Conservation (phyloP, 169 alveolate genomes). For the Plasmodium cynomolgi region DNA sequence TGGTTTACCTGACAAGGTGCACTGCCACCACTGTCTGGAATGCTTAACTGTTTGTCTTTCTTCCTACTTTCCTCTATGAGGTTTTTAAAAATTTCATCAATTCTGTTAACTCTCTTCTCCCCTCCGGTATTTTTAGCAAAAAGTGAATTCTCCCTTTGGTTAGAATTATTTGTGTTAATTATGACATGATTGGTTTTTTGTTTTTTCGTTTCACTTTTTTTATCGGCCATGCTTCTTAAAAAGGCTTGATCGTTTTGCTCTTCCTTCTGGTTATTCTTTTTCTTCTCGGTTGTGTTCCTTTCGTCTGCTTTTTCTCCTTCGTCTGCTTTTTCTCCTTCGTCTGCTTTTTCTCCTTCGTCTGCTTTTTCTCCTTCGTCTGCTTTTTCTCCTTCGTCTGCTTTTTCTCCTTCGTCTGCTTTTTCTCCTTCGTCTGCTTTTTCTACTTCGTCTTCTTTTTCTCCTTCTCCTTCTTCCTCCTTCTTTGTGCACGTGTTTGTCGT, state of each 20-base stretch:
- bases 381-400: background rate
- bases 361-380: background rate
- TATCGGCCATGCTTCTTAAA: background rate
- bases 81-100: constrained; percentile 73
- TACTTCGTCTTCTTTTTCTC: background rate
- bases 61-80: constrained; percentile 40
- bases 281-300: background rate
- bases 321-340: background rate
- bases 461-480: background rate
- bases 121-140: background rate
- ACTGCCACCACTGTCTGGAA: background rate
- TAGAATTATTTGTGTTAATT: background rate
- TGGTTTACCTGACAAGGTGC: background rate
- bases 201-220: constrained; percentile 11
- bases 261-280: constrained; percentile 1
- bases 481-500: background rate
- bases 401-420: background rate
- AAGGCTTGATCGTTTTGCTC: background rate
- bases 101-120: constrained; percentile 35
- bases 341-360: background rate
- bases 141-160: constrained; percentile 15
- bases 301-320: background rate
- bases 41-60: constrained; percentile 14
- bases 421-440: background rate
- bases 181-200: background rate